Conservation (phyloP, 2,329 filamentous ascomycete species). For the Penicillium sp. region DNA sequence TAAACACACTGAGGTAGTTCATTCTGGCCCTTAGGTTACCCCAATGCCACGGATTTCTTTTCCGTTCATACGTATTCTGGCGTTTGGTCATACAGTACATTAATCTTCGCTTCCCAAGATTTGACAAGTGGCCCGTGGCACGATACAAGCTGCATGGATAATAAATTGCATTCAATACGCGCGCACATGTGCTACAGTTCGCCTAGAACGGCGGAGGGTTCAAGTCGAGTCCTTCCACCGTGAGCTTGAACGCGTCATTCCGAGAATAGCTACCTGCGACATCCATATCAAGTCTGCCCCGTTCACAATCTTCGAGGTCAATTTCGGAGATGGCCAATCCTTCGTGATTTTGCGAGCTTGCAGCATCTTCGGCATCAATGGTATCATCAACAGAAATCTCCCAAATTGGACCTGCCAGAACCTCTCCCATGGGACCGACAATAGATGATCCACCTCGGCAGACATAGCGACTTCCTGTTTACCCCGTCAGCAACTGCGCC, state of each 20-base stretch:
- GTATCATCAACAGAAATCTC: constrained; percentile 51
- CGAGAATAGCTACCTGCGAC: constrained; percentile 83
- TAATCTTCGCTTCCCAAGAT: no score
- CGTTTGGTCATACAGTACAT: no score
- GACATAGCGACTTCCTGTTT: constrained; percentile 5
- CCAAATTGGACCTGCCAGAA: constrained; percentile 80
- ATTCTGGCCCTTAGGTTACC: no score
- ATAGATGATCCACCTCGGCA: constrained; percentile 82
- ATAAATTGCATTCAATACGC: background rate
- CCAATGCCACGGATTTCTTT: no score
- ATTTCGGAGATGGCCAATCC: constrained; percentile 70
- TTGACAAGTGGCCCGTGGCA: background rate
- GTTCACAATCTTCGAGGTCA: constrained; percentile 83
- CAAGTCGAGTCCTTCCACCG: constrained; percentile 60
- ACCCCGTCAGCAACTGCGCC: constrained; percentile 4
- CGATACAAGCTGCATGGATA: background rate
- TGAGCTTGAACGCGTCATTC: constrained; percentile 63
- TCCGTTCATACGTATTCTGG: no score
- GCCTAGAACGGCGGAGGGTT: constrained; percentile 54
- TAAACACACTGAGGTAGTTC: background rate
- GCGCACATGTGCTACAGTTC: constrained; percentile 8
- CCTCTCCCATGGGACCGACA: constrained; percentile 74
- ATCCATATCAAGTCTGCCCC: constrained; percentile 79
- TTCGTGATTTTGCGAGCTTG: constrained; percentile 2
- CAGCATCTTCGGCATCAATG: constrained; percentile 23